Conservation (phyloP, 2,329 filamentous ascomycete genomes). For the Botryosphaeria dothidea region DNA sequence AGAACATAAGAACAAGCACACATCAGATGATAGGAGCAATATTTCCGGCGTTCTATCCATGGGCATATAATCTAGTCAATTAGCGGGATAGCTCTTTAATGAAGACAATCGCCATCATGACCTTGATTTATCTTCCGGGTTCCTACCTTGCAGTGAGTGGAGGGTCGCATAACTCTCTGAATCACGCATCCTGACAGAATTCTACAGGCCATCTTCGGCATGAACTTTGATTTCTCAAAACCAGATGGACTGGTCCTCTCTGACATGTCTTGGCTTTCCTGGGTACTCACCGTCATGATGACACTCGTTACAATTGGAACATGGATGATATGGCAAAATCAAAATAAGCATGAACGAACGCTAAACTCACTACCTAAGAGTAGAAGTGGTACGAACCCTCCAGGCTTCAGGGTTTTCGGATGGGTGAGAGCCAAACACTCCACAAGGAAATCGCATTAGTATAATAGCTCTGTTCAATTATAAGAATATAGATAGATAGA, state of each 20-base stretch:
- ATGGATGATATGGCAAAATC: slow-evolving; percentile 10
- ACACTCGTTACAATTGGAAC: background rate
- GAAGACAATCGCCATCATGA: slow-evolving; percentile 8
- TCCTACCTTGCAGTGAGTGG: background rate
- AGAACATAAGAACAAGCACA: background rate
- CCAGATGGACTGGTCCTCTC: background rate
- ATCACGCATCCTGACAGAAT: fast-evolving
- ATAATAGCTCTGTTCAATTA: too few species aligned
- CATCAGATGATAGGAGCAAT: too few species aligned
- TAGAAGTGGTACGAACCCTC: too few species aligned
- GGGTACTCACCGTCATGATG: background rate
- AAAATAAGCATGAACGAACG: too few species aligned
- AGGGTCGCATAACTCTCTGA: too few species aligned
- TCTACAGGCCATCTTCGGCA: background rate
- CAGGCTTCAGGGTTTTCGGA: too few species aligned
- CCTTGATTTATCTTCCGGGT: background rate
- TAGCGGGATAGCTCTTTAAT: slow-evolving; percentile 1
- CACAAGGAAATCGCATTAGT: too few species aligned
- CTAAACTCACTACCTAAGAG: too few species aligned
- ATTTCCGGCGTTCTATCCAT: background rate
- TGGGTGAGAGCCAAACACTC: too few species aligned
- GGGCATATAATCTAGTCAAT: slow-evolving; percentile 3
- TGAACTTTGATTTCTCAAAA: background rate
- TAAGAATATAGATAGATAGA: too few species aligned
- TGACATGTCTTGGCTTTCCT: background rate